These are phyloP conservation scores for Protea cynaroides DNA, from an alignment of 164 flowering plant species.

Conservation along the genomic window DNA sequence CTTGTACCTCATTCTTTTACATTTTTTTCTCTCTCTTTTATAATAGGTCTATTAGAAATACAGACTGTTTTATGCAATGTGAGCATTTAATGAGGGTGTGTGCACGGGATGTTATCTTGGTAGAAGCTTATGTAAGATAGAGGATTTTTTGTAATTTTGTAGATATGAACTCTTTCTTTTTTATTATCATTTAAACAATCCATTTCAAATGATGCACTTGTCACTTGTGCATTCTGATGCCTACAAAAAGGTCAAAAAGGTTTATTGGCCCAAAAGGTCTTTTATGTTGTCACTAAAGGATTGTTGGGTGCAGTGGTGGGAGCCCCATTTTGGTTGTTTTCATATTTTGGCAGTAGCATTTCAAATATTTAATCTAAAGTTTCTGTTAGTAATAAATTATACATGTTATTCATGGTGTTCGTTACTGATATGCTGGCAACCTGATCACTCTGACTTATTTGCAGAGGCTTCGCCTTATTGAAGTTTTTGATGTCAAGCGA, in stretches of 20 bases:
- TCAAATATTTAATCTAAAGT: background rate
- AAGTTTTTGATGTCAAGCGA: constrained; percentile 86
- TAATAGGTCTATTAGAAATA: too few relatives aligned
- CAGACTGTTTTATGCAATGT: background rate
- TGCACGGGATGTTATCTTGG: too few relatives aligned
- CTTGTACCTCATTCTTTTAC: too few relatives aligned
- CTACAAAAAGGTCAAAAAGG: too few relatives aligned
- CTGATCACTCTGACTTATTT: constrained; percentile 4
- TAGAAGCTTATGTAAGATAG: too few relatives aligned
- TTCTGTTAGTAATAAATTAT: background rate
- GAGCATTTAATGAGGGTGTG: too few relatives aligned
- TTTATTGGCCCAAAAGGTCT: too few relatives aligned
- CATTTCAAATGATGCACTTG: background rate
- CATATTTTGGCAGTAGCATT: background rate
- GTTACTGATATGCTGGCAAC: background rate
- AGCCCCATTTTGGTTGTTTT: too few relatives aligned
- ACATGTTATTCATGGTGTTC: background rate
- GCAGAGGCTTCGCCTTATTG: constrained; percentile 91
- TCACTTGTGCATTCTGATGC: background rate
- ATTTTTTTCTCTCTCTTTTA: too few relatives aligned
- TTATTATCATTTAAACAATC: background rate
- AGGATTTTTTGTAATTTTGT: too few relatives aligned
- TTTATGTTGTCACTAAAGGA: background rate
- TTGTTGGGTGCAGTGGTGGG: background rate
- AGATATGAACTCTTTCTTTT: too few relatives aligned